These are phyloP conservation scores for Entomortierella beljakovae DNA, from an alignment of 192 early-diverging fungal genomes.

Conservation along the genomic window DNA sequence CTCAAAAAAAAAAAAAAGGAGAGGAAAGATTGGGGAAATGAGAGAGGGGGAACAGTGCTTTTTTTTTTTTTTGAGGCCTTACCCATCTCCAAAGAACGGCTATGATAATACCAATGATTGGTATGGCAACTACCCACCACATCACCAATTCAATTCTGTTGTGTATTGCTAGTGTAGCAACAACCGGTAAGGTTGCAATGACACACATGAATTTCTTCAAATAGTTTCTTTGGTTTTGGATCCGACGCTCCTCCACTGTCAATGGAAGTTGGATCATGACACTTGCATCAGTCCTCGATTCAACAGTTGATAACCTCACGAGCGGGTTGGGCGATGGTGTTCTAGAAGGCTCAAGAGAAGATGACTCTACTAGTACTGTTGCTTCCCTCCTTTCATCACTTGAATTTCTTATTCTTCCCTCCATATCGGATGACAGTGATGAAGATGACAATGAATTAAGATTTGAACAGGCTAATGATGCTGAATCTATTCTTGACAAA, in stretches of 20 bases:
- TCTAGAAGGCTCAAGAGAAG: neutral
- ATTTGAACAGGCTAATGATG: neutral
- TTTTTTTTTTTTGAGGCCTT: neutral
- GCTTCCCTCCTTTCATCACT: neutral
- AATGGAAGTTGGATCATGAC: neutral
- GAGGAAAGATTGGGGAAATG: neutral
- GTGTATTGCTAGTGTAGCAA: constrained; percentile 17
- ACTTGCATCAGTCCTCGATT: neutral
- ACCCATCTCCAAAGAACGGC: constrained; percentile 11
- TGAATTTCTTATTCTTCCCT: neutral
- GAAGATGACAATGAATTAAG: neutral
- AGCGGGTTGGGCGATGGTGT: neutral
- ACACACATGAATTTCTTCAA: constrained; percentile 19
- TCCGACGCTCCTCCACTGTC: neutral
- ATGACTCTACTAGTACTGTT: neutral
- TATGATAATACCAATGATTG: constrained; percentile 3
- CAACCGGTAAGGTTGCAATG: constrained; percentile 4
- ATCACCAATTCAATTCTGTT: constrained; percentile 20
- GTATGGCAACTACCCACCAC: constrained; percentile 22
- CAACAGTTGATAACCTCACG: neutral
- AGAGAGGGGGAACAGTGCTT: neutral
- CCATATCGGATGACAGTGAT: neutral
- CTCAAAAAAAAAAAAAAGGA: neutral
- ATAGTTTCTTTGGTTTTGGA: neutral
- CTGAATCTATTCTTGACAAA: neutral